phyloP scores from a whole-genome alignment of 2,329 filamentous ascomycete species.

The Fusarium paranaense region DNA sequence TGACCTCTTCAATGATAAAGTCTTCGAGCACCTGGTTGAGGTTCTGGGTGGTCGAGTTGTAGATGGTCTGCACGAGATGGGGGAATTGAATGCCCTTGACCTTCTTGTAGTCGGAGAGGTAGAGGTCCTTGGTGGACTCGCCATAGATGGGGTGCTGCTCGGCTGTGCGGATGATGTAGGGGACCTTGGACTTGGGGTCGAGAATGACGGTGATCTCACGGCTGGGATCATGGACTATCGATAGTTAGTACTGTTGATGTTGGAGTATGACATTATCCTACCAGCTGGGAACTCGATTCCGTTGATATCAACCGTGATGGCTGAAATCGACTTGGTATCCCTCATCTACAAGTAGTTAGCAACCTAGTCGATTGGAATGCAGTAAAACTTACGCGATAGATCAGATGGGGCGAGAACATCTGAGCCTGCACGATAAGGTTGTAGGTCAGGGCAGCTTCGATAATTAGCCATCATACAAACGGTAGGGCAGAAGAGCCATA shows the following conservation, averaged over 20 bases:
- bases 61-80: constrained; percentile 9
- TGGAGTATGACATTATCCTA: neutral
- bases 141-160: constrained; percentile 16
- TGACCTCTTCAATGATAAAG: constrained; percentile 7
- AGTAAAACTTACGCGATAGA: neutral
- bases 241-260: neutral
- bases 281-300: neutral
- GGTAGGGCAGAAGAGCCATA: neutral
- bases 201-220: constrained; percentile 11
- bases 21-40: constrained; percentile 6
- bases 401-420: neutral
- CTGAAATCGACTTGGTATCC: neutral
- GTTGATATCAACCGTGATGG: neutral
- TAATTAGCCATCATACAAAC: neutral
- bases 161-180: constrained; percentile 13
- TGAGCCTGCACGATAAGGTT: neutral
- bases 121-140: constrained; percentile 6
- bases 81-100: constrained; percentile 12
- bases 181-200: neutral
- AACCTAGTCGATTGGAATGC: neutral
- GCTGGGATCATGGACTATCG: neutral
- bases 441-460: neutral
- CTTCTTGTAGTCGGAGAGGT: constrained; percentile 5
- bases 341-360: neutral
- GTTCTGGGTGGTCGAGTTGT: constrained; percentile 2